Evolutionary conservation across 495 filamentous ascomycete genomes (phyloP).

Genomic region (Aspergillus haitiensis): DNA sequence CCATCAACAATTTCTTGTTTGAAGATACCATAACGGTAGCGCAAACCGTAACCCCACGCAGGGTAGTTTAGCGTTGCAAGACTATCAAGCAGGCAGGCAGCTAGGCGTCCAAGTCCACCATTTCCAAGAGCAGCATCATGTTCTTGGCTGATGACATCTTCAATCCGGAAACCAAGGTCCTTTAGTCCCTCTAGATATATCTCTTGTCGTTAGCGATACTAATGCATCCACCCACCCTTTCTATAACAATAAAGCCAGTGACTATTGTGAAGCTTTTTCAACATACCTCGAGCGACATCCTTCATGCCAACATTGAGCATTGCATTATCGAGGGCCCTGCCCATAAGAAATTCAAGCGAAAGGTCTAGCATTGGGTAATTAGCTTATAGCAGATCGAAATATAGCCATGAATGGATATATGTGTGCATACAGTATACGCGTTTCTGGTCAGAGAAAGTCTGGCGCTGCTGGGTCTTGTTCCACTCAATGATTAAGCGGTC

Average conservation of each 20-base stretch:
- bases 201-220: not conserved
- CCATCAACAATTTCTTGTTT: slow-evolving; percentile 98
- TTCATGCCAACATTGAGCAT: slow-evolving; percentile 95
- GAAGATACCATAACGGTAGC: slow-evolving; percentile 98
- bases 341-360: slow-evolving; percentile 97
- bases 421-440: slow-evolving; percentile 73
- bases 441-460: slow-evolving; percentile 88
- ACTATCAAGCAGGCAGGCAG: slow-evolving; percentile 95
- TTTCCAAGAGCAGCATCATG: slow-evolving; percentile 97
- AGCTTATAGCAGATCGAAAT: not conserved
- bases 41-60: slow-evolving; percentile 94
- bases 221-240: no score
- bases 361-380: slow-evolving; percentile 54
- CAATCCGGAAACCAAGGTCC: slow-evolving; percentile 93
- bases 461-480: slow-evolving; percentile 96
- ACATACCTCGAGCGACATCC: slow-evolving; percentile 70
- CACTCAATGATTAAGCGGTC: slow-evolving; percentile 92
- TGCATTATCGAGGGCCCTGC: slow-evolving; percentile 92
- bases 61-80: slow-evolving; percentile 91
- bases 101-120: slow-evolving; percentile 89
- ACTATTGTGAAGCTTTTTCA: not conserved
- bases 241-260: no score
- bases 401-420: not conserved
- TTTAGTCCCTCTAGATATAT: slow-evolving; percentile 64
- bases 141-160: slow-evolving; percentile 93